A percentile compares a stretch with the other conserved stretches of the same genome.
phyloP scores from a whole-genome alignment of 208 protist genomes.

The Wallacemonas sp. region DNA sequence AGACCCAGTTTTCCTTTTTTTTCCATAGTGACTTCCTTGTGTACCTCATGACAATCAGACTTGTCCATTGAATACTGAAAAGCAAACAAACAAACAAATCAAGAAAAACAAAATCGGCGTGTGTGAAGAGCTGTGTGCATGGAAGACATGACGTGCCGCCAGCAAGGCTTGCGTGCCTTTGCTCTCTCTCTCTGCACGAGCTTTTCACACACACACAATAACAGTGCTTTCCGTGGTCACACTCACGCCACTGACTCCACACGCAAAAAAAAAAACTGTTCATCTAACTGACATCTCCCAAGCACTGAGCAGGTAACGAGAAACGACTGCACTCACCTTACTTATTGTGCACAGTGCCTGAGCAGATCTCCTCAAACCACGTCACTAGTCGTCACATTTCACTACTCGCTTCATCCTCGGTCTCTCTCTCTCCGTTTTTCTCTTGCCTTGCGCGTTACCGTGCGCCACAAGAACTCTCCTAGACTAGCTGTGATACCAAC shows the following conservation, averaged over 20 bases:
- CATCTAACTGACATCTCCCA: too few relatives aligned
- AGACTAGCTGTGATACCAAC: too few relatives aligned
- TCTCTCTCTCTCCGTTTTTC: too few relatives aligned
- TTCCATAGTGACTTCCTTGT: neutral
- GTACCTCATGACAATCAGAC: neutral
- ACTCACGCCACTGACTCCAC: too few relatives aligned
- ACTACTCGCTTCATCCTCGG: too few relatives aligned
- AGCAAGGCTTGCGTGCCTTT: neutral
- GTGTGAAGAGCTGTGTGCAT: neutral
- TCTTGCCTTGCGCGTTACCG: neutral
- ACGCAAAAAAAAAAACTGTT: neutral
- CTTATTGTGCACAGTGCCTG: too few relatives aligned
- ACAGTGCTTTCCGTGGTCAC: too few relatives aligned
- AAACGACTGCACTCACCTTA: too few relatives aligned
- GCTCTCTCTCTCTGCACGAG: neutral
- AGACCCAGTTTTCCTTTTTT: slow-evolving; percentile 13
- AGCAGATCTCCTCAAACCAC: too few relatives aligned
- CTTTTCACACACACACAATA: neutral
- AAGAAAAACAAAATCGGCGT: neutral
- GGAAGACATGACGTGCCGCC: neutral
- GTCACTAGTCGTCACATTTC: too few relatives aligned
- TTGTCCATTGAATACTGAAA: neutral
- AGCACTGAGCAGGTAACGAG: too few relatives aligned
- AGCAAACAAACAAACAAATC: neutral
- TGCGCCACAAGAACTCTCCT: too few relatives aligned